These are phyloP conservation scores for Epichloe scottii DNA, from an alignment of 2,329 filamentous ascomycete genomes.

Conservation along the genomic window DNA sequence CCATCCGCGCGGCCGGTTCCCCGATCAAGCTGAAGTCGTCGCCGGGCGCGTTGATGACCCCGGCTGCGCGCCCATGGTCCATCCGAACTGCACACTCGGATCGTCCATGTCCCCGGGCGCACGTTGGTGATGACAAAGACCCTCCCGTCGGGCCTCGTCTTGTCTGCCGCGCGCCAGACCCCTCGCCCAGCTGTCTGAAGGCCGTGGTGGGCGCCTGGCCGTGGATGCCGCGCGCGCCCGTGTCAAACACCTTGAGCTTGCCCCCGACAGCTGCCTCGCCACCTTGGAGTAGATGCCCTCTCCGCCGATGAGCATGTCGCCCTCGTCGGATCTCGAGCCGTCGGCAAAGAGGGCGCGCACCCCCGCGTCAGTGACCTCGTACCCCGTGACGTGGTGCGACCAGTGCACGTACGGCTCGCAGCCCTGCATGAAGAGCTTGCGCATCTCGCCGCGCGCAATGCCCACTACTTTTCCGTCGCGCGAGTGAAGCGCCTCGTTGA, in stretches of 20 bases:
- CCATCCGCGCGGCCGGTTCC: no score
- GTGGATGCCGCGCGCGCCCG: slow-evolving; percentile 44
- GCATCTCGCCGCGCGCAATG: slow-evolving; percentile 51
- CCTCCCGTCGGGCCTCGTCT: slow-evolving; percentile 35
- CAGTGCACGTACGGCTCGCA: slow-evolving; percentile 43
- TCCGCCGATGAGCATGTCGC: slow-evolving; percentile 45
- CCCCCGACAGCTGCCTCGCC: slow-evolving; percentile 46
- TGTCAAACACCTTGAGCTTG: slow-evolving; percentile 48
- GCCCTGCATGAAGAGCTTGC: slow-evolving; percentile 42
- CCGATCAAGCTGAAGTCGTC: no score
- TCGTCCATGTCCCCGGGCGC: no score
- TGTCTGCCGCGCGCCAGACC: slow-evolving; percentile 44
- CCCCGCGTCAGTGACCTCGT: slow-evolving; percentile 40
- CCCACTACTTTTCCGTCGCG: slow-evolving; percentile 47
- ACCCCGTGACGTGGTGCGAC: slow-evolving; percentile 42
- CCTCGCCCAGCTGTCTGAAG: no score
- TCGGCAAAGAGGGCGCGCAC: slow-evolving; percentile 48
- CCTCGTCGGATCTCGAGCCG: slow-evolving; percentile 44
- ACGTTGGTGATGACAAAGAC: no score
- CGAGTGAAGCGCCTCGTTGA: slow-evolving; percentile 28
- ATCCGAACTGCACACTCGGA: no score
- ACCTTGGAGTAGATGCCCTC: slow-evolving; percentile 51
- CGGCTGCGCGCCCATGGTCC: no score
- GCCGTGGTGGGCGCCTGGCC: no score
- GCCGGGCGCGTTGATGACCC: no score